phyloP scores from a whole-genome alignment of 2,329 filamentous ascomycete genomes.

The Paraconiothyrium sp. region DNA sequence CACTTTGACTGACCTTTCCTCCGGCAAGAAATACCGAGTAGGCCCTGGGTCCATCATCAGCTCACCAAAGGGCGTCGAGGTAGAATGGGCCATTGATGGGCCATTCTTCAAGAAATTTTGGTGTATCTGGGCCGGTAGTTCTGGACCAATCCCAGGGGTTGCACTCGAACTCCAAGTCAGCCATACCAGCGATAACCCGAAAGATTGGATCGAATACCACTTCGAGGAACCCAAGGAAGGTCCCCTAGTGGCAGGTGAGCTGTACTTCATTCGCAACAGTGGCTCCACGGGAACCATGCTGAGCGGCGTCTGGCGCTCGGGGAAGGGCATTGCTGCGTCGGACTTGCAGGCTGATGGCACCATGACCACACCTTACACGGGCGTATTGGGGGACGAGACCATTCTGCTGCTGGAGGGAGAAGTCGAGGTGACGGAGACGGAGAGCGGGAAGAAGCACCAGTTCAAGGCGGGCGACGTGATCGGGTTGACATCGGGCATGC shows the following conservation, averaged over 20 bases:
- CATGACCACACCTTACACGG: constrained; percentile 18
- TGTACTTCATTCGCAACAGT: too few relatives aligned
- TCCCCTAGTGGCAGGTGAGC: too few relatives aligned
- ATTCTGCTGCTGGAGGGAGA: constrained; percentile 6
- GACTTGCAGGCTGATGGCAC: constrained; percentile 12
- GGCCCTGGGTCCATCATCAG: constrained; percentile 19
- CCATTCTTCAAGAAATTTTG: constrained; percentile 19
- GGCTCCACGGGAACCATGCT: neutral
- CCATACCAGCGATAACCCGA: too few relatives aligned
- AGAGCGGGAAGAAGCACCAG: too few relatives aligned
- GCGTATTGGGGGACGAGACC: constrained; percentile 17
- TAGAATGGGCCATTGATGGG: constrained; percentile 15
- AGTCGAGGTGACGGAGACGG: too few relatives aligned
- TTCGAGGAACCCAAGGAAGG: too few relatives aligned
- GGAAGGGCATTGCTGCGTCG: constrained; percentile 16
- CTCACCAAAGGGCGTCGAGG: constrained; percentile 18
- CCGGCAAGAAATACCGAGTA: constrained; percentile 4
- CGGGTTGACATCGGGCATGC: too few relatives aligned
- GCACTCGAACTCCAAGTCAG: too few relatives aligned
- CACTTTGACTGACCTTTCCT: too few relatives aligned
- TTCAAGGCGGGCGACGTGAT: too few relatives aligned
- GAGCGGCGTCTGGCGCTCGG: constrained; percentile 19
- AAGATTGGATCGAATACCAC: too few relatives aligned
- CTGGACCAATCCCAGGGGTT: too few relatives aligned
- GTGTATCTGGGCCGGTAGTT: neutral